A percentile compares a stretch with the other conserved stretches of the same genome.
Evolutionary conservation across 441 rosid genomes (phyloP).

Genomic region (Pelargonium cotyledonis): DNA sequence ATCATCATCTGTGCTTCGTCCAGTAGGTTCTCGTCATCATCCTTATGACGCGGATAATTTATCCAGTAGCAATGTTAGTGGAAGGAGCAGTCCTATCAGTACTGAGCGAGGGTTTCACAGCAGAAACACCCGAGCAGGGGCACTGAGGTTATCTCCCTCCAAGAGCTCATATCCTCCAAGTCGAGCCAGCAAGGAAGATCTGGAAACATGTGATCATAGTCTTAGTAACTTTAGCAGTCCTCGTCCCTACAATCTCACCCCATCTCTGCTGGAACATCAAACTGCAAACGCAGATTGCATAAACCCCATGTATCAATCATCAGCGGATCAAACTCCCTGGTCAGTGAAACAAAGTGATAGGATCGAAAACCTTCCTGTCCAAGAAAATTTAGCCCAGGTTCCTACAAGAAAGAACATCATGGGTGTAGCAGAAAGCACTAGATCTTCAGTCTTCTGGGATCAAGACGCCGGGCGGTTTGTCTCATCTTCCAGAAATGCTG

Average conservation of each 20-base stretch:
- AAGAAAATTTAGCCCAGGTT: constrained; percentile 20
- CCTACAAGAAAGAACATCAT: constrained; percentile 26
- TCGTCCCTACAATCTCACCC: constrained; percentile 34
- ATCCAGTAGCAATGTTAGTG: constrained; percentile 63
- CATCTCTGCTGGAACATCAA: constrained; percentile 41
- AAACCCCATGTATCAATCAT: constrained; percentile 68
- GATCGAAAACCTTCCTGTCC: constrained; percentile 19
- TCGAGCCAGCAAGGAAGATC: constrained; percentile 52
- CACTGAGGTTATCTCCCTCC: constrained; percentile 31
- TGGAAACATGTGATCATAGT: constrained; percentile 45
- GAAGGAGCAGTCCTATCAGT: constrained; percentile 66
- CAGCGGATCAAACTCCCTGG: constrained; percentile 51
- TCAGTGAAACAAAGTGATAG: constrained; percentile 36
- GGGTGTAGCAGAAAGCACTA: constrained; percentile 31
- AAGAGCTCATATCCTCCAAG: constrained; percentile 52
- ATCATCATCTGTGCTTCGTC: constrained; percentile 27
- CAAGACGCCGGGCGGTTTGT: constrained; percentile 80
- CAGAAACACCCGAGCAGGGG: constrained; percentile 32
- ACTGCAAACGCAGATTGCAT: constrained; percentile 50
- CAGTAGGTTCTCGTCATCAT: constrained; percentile 35
- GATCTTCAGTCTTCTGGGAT: constrained; percentile 75
- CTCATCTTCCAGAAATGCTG: constrained; percentile 34
- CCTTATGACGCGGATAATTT: constrained; percentile 45
- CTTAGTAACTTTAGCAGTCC: constrained; percentile 53
- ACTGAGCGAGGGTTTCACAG: constrained; percentile 38